phyloP scores from a whole-genome alignment of 176 grass and related monocot species.

The Leersia perrieri region DNA sequence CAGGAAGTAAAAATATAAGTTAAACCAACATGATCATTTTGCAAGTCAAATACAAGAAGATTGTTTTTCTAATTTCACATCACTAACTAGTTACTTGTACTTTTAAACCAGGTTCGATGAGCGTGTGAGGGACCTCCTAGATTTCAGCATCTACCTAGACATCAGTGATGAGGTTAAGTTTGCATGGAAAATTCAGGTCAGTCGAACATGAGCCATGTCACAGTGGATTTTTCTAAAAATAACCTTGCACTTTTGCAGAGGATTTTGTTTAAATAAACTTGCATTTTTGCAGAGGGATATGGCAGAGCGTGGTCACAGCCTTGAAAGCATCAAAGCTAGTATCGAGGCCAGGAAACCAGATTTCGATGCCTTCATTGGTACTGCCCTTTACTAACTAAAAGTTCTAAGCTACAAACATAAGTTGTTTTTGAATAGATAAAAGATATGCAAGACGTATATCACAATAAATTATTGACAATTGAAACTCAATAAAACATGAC shows the following conservation, averaged over 20 bases:
- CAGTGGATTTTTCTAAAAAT: background rate
- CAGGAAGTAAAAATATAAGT: background rate
- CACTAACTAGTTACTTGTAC: constrained; percentile 3
- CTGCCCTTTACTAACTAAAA: constrained; percentile 24
- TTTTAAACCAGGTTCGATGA: constrained; percentile 70
- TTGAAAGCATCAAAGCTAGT: constrained; percentile 88
- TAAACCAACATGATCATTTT: background rate
- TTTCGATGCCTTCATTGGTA: constrained; percentile 90
- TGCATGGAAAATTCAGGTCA: constrained; percentile 98
- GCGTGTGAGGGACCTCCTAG: constrained; percentile 82
- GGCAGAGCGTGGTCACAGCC: constrained; percentile 92
- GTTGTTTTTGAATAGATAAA: background rate
- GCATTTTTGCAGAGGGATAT: constrained; percentile 68
- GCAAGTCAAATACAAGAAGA: background rate
- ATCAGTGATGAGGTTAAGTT: constrained; percentile 87
- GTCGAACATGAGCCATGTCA: too few species aligned
- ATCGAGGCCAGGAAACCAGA: constrained; percentile 88
- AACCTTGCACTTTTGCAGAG: background rate
- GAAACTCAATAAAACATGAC: constrained; percentile 6
- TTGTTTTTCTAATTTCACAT: background rate
- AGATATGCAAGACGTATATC: background rate
- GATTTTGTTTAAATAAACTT: background rate
- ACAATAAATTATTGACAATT: constrained; percentile 16
- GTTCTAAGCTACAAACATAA: background rate
- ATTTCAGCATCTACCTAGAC: constrained; percentile 95